A percentile compares a stretch with the other conserved stretches of the same genome.
These are phyloP conservation scores for Colletotrichum eremochloae DNA, from an alignment of 2,329 filamentous ascomycete species.

Conservation along the genomic window DNA sequence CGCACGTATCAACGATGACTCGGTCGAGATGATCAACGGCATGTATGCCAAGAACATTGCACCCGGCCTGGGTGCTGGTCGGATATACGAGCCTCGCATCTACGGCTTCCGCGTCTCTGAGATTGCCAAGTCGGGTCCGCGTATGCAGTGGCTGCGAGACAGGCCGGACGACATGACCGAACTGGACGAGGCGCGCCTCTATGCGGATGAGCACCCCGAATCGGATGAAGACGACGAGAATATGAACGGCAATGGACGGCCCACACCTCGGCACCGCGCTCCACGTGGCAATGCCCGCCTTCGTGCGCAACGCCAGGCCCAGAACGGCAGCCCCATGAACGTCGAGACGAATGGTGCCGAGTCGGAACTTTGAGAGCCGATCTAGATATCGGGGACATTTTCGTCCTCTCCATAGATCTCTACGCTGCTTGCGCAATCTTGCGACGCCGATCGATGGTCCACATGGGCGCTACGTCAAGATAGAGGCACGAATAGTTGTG, in stretches of 20 bases:
- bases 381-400: background rate
- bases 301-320: constrained; percentile 58
- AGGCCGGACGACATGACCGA: constrained; percentile 85
- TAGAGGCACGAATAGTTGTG: constrained; percentile 4
- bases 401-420: background rate
- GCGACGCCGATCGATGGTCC: background rate
- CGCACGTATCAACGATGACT: constrained; percentile 57
- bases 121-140: constrained; percentile 86
- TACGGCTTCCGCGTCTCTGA: constrained; percentile 97
- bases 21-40: constrained; percentile 79
- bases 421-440: background rate
- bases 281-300: constrained; percentile 56
- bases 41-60: constrained; percentile 89
- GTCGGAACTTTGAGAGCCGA: constrained; percentile 62
- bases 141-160: constrained; percentile 96
- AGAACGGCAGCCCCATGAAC: constrained; percentile 70
- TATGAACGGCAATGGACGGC: constrained; percentile 59
- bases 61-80: constrained; percentile 83
- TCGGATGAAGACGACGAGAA: constrained; percentile 70
- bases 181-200: constrained; percentile 81
- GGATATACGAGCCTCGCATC: constrained; percentile 94
- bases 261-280: constrained; percentile 58
- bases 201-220: constrained; percentile 66
- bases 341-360: constrained; percentile 69
- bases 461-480: background rate